These are phyloP conservation scores for Ceratobasidium sp. DNA, from an alignment of 1,284 basidiomycete species.

Conservation along the genomic window DNA sequence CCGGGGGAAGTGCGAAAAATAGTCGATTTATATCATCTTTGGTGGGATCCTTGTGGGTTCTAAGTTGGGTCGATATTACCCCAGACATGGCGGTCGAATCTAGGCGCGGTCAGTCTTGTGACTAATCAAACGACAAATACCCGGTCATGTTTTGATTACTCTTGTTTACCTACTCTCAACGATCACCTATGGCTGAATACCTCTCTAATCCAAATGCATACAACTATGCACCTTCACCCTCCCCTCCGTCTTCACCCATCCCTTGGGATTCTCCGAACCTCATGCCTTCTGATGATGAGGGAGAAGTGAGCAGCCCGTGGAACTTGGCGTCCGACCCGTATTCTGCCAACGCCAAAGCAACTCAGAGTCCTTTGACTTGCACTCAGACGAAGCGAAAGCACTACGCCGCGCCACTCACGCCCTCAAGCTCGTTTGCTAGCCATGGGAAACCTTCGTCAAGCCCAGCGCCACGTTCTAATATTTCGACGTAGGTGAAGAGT, in stretches of 20 bases:
- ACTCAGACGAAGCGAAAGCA: background rate
- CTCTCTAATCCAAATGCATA: slow-evolving; percentile 26
- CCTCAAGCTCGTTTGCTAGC: slow-evolving; percentile 18
- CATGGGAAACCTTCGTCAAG: background rate
- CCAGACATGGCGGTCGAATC: slow-evolving; percentile 20
- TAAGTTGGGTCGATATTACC: slow-evolving; percentile 56
- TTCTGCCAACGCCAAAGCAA: slow-evolving; percentile 34
- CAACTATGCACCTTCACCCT: slow-evolving; percentile 17
- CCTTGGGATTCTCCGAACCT: background rate
- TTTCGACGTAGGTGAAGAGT: background rate
- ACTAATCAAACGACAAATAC: no score
- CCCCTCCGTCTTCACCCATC: slow-evolving; percentile 30
- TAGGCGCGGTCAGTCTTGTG: background rate
- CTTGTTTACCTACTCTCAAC: slow-evolving; percentile 5
- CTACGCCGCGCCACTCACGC: slow-evolving; percentile 2
- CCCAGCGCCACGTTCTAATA: background rate
- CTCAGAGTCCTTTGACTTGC: slow-evolving; percentile 19
- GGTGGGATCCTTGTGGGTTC: slow-evolving; percentile 88
- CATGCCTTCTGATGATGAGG: background rate
- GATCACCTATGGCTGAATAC: slow-evolving; percentile 17
- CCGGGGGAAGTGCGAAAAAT: slow-evolving; percentile 81
- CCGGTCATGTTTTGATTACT: slow-evolving; percentile 36
- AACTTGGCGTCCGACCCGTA: slow-evolving; percentile 27
- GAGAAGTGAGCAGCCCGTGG: slow-evolving; percentile 10
- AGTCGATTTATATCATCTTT: slow-evolving; percentile 82